Percentiles rank a stretch among this genome's conserved stretches.
phyloP scores from a whole-genome alignment of 208 protist species.

The Trichomonas gallinae region DNA sequence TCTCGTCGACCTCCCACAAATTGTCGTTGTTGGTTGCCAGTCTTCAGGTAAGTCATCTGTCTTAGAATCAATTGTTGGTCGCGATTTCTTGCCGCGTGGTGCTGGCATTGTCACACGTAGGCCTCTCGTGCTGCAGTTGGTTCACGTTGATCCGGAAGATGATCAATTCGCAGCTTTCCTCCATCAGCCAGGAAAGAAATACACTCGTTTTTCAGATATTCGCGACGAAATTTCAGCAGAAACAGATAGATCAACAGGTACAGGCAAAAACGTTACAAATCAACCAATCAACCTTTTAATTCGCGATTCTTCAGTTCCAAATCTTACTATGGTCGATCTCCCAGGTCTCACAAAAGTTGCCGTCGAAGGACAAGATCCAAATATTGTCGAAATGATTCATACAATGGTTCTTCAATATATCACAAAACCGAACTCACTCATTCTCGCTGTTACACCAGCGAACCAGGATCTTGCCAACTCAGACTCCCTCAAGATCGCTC shows the following conservation, averaged over 20 bases:
- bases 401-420: constrained; percentile 39
- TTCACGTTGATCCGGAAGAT: constrained; percentile 33
- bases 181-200: constrained; percentile 67
- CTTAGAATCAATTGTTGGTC: constrained; percentile 92
- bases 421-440: constrained; percentile 34
- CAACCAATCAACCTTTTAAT: constrained; percentile 20
- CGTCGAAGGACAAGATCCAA: constrained; percentile 38
- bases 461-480: constrained; percentile 50
- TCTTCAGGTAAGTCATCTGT: constrained; percentile 55
- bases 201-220: constrained; percentile 81
- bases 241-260: constrained; percentile 60
- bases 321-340: constrained; percentile 49
- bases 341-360: constrained; percentile 47
- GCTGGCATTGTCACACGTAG: constrained; percentile 94
- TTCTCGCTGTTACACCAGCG: constrained; percentile 44
- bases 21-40: constrained; percentile 41
- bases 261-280: neutral
- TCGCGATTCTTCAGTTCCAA: constrained; percentile 37
- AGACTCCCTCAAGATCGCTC: constrained; percentile 42
- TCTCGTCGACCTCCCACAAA: constrained; percentile 34
- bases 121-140: constrained; percentile 91
- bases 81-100: constrained; percentile 94
- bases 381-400: constrained; percentile 42
- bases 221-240: constrained; percentile 70
- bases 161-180: constrained; percentile 62